phyloP scores from a whole-genome alignment of 1,284 basidiomycete genomes.

The Heterobasidion irregulare region DNA sequence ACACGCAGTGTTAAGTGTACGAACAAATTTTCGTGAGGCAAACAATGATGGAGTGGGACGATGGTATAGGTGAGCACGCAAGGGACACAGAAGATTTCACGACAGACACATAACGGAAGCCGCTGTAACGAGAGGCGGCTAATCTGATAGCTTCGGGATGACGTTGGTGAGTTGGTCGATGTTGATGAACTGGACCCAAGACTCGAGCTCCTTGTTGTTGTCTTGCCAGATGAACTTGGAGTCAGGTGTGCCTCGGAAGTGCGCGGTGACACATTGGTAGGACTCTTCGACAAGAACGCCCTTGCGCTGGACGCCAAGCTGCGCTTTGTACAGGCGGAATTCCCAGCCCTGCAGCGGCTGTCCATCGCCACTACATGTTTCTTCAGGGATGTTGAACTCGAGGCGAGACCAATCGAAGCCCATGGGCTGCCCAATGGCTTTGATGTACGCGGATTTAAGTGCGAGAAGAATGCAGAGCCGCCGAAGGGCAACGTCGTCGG shows the following conservation, averaged over 20 bases:
- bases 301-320: conserved; percentile 45
- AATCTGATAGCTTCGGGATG: conserved; percentile 62
- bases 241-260: conserved; percentile 58
- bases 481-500: conserved; percentile 58
- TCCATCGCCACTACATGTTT: conserved; percentile 55
- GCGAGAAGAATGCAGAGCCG: conserved; percentile 67
- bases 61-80: not conserved
- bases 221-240: conserved; percentile 67
- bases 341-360: conserved; percentile 70
- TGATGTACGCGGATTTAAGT: conserved; percentile 71
- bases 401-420: conserved; percentile 75
- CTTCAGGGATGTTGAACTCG: conserved; percentile 64
- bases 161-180: conserved; percentile 74
- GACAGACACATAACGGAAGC: not conserved
- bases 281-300: conserved; percentile 49
- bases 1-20: not conserved
- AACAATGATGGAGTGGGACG: not conserved
- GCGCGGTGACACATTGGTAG: conserved; percentile 69
- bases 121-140: not conserved
- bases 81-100: not conserved
- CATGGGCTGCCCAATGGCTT: conserved; percentile 69
- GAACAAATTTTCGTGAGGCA: not conserved
- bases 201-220: conserved; percentile 53
- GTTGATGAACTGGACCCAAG: conserved; percentile 75
- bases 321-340: conserved; percentile 70